phyloP scores from a whole-genome alignment of 2,329 filamentous ascomycete species.

The Pseudogymnoascus sp. region DNA sequence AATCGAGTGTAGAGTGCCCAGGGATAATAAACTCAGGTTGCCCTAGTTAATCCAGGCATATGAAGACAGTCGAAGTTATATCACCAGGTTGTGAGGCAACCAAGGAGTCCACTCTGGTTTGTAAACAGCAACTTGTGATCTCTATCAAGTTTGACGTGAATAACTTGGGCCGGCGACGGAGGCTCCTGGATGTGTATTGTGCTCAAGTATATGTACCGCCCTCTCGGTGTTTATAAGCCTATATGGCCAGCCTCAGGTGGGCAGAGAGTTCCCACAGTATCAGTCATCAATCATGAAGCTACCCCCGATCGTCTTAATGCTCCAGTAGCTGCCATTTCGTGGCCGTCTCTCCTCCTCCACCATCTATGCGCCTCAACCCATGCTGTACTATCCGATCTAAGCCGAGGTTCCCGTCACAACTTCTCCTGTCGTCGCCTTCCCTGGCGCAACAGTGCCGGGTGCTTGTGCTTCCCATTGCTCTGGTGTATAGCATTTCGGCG shows the following conservation, averaged over 20 bases:
- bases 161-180: neutral
- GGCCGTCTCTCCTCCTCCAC: neutral
- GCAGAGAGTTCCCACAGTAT: neutral
- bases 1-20: neutral
- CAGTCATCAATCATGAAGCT: neutral
- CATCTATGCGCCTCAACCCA: neutral
- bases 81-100: neutral
- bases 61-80: neutral
- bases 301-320: neutral
- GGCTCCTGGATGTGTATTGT: neutral
- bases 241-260: neutral
- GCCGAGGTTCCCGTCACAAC: conserved; percentile 24
- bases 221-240: neutral
- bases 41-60: neutral
- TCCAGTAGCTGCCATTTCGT: neutral
- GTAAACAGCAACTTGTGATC: neutral
- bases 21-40: neutral
- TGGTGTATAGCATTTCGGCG: conserved; percentile 65
- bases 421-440: conserved; percentile 27
- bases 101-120: neutral
- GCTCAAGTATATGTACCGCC: neutral
- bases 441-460: conserved; percentile 27
- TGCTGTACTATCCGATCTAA: neutral
- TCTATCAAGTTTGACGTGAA: neutral
- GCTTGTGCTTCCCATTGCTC: conserved; percentile 66